phyloP scores from a whole-genome alignment of 371 early-diverging fungal species.

The Mucor plumbeus region DNA sequence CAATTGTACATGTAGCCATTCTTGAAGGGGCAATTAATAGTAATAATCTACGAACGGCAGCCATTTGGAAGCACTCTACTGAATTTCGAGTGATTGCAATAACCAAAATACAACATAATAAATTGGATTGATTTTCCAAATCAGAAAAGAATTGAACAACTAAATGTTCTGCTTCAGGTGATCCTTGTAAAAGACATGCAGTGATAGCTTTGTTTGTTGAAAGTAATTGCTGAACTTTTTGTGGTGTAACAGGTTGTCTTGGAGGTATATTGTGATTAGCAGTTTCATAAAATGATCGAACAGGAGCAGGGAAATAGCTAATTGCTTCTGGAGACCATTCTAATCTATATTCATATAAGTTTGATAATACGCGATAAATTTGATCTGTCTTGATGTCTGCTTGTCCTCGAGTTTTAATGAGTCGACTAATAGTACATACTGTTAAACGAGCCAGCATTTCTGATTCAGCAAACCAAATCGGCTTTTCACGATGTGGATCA shows the following conservation, averaged over 20 bases:
- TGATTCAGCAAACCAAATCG: conserved; percentile 71
- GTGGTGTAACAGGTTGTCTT: conserved; percentile 43
- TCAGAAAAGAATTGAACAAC: conserved; percentile 58
- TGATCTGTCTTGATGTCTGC: conserved; percentile 65
- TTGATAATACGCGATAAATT: conserved; percentile 57
- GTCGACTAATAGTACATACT: conserved; percentile 60
- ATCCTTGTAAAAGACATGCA: conserved; percentile 43
- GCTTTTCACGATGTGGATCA: conserved; percentile 64
- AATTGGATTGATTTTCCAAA: conserved; percentile 64
- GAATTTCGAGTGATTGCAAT: conserved; percentile 48
- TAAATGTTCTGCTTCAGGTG: conserved; percentile 40
- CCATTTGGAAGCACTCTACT: conserved; percentile 44
- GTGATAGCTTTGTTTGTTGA: conserved; percentile 38
- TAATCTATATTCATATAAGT: conserved; percentile 57
- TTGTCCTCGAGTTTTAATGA: conserved; percentile 70
- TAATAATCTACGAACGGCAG: conserved; percentile 69
- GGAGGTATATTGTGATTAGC: conserved; percentile 24
- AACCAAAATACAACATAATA: conserved; percentile 74
- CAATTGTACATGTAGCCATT: conserved; percentile 71
- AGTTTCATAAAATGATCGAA: conserved; percentile 54
- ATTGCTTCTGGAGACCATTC: conserved; percentile 63
- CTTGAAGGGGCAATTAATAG: conserved; percentile 70
- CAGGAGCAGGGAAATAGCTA: conserved; percentile 59
- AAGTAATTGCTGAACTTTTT: conserved; percentile 37
- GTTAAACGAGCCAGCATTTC: conserved; percentile 67